Evolutionary conservation across 106 monocot species (phyloP), one percentile per base, ranked within the genome.

Genomic region (Platanthera guangdongensis): DNA sequence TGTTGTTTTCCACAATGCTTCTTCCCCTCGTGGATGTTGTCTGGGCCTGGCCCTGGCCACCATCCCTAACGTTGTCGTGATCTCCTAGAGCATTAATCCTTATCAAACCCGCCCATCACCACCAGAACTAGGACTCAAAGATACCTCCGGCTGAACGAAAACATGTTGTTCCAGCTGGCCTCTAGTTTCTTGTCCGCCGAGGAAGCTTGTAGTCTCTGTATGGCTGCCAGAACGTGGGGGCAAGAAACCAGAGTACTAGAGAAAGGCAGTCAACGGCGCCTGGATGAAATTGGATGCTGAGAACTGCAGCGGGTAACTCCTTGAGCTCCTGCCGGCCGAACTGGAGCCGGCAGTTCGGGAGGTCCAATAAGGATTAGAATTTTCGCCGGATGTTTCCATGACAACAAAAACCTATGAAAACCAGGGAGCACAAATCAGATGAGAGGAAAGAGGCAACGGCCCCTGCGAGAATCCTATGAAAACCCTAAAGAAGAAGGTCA

Each of bases 231-330:
- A 69, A 60, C 87, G 32, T 7, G 85, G 50, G 72, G 85, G 85
- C 25, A 95, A 69, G 78, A 95, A 79, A 1, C 92, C 92, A 30
- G 91, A 84, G 70, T 95, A 92, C 82, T 95, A 91, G 46, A 95
- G 52, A 5, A 95, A 77, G 15, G 92, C 86, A 7, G 92, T 79
- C 51, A 95, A 72, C 47, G 87, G 94, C 63, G 89, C 85, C 81
- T 86, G 94, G 69, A 95, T 76, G 77, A 95, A 84, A 52, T 78
- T 86, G 13, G 92, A 86, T 8, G 91, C 77, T 4, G 87, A 95
- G 52, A 89, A 89, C 75, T 79, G 87, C 52, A 83, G 60, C 1
- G 80, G 83, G n/a, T n/a, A n/a, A n/a, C n/a, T n/a, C n/a, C n/a
- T n/a, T n/a, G n/a, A n/a, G n/a, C n/a, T n/a, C n/a, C n/a, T n/a